phyloP scores from a whole-genome alignment of 2,329 filamentous ascomycete species.

The Cordyceps pruinosa region DNA sequence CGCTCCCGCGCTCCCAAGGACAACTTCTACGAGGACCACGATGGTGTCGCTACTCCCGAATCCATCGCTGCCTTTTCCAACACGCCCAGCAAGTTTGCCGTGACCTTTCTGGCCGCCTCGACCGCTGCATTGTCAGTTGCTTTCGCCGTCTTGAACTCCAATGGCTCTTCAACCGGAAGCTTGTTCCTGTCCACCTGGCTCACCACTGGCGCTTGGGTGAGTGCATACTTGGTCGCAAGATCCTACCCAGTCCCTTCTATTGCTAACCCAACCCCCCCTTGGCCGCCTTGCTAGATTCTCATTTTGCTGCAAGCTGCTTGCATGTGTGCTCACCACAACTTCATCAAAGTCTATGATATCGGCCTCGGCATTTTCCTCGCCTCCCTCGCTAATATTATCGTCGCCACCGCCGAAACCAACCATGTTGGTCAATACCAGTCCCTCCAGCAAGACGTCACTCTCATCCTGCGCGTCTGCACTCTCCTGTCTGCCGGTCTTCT shows the following conservation, averaged over 20 bases:
- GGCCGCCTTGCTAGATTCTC: constrained; percentile 35
- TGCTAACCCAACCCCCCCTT: background rate
- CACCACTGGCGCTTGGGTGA: constrained; percentile 55
- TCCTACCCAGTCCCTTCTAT: background rate
- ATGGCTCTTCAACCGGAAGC: constrained; percentile 28
- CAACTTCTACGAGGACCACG: constrained; percentile 58
- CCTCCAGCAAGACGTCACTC: constrained; percentile 30
- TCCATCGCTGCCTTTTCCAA: constrained; percentile 57
- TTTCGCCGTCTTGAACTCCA: constrained; percentile 46
- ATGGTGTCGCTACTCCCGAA: constrained; percentile 61
- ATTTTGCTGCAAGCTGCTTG: constrained; percentile 45
- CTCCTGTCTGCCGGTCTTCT: constrained; percentile 39
- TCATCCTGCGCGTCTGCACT: constrained; percentile 41
- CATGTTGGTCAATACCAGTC: constrained; percentile 26
- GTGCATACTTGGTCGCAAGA: constrained; percentile 21
- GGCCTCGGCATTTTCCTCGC: constrained; percentile 47
- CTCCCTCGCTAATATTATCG: constrained; percentile 34
- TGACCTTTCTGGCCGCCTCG: constrained; percentile 46
- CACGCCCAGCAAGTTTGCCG: constrained; percentile 46
- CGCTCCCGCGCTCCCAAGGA: constrained; percentile 31
- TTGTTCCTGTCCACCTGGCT: constrained; percentile 53
- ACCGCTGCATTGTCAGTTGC: constrained; percentile 52
- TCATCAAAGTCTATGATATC: constrained; percentile 46
- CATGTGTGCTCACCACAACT: constrained; percentile 42
- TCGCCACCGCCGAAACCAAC: constrained; percentile 40